Base-by-base conservation (phyloP, 2,329 filamentous ascomycete species). In the Metarhizium anisopliae region DNA sequence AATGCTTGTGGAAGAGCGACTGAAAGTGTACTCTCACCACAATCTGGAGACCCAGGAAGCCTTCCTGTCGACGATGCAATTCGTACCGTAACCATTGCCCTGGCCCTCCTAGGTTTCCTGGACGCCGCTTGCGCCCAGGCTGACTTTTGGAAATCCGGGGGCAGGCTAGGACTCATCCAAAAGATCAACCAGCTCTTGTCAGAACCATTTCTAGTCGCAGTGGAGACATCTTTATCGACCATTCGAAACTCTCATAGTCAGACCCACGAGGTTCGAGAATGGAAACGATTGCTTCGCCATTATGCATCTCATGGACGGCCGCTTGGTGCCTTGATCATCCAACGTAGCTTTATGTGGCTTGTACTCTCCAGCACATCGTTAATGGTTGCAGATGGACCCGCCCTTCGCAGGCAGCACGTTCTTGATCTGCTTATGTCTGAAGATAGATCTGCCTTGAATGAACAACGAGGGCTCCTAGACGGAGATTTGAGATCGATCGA, bases 21-120 rank as follows among this genome's bases (percentile, higher is more conserved):
- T 18, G 79, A 82, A 52, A 74, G 70, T 47, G 73, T 83, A 8
- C 72, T 78, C 47, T 78, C 71, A 42, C 81, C 74, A 52, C 82
- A 74, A 61, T 77, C 74, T 53, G 79, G 76, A 61, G 78, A 81
- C 40, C 77, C 79, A 43, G 80, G 83, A 51, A 77, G 77, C 58
- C 78, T 81, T 45, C 81, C 83, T 55, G 70, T 86, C 13, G 84
- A 87, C 55, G 84, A 89, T 63, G 83, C 85, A 53, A 76, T 87
- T 55, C 77, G 83, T 32, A 83, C 88, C 53, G 83, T 90, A 53
- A 90, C 87, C 18, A 82, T 96, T 60, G 83, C 88, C 6, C 82
- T 95, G 51, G 93, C 93, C 0, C 75, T 99, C n/a, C 73, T 96
- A 29, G 95, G 94, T 0, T 96, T 99, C 67, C 73, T 99, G 53